Percentiles rank a stretch among this genome's conserved stretches.
These are phyloP conservation scores for Phoenix roebelenii DNA, from an alignment of 176 grass and related monocot species.

Conservation along the genomic window DNA sequence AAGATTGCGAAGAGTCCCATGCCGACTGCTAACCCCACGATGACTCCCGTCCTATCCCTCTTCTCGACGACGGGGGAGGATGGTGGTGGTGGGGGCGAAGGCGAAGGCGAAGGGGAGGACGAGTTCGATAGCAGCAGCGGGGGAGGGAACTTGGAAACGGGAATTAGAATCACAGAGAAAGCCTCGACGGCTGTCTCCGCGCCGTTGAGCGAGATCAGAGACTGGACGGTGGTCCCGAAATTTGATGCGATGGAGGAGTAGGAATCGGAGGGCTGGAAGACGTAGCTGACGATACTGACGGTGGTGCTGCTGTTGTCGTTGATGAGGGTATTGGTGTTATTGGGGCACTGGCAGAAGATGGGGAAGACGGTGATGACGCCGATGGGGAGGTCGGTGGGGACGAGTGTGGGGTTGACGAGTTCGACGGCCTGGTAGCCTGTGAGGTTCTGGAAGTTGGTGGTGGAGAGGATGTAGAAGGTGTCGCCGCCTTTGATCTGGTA, in stretches of 20 bases:
- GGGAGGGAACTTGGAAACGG: slow-evolving; percentile 42
- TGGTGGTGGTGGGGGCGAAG: background rate
- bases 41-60: slow-evolving; percentile 38
- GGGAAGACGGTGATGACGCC: slow-evolving; percentile 69
- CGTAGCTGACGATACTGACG: slow-evolving; percentile 64
- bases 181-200: slow-evolving; percentile 24
- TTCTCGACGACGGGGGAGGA: slow-evolving; percentile 1
- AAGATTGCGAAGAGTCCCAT: slow-evolving; percentile 46
- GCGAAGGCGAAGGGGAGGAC: slow-evolving; percentile 19
- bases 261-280: slow-evolving; percentile 63
- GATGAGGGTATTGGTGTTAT: background rate
- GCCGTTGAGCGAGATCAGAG: slow-evolving; percentile 68
- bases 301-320: slow-evolving; percentile 3
- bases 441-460: slow-evolving; percentile 63
- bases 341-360: slow-evolving; percentile 87
- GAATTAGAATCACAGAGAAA: slow-evolving; percentile 50
- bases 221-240: slow-evolving; percentile 45
- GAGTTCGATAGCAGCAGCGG: slow-evolving; percentile 40
- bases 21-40: slow-evolving; percentile 50
- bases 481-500: slow-evolving; percentile 60
- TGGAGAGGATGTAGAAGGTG: slow-evolving; percentile 65
- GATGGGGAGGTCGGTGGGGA: slow-evolving; percentile 35
- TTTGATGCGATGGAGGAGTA: slow-evolving; percentile 52
- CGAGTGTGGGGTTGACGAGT: slow-evolving; percentile 59
- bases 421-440: slow-evolving; percentile 71